phyloP scores from a whole-genome alignment of 306 rosid genomes.

The Lathyrus tuberosus region DNA sequence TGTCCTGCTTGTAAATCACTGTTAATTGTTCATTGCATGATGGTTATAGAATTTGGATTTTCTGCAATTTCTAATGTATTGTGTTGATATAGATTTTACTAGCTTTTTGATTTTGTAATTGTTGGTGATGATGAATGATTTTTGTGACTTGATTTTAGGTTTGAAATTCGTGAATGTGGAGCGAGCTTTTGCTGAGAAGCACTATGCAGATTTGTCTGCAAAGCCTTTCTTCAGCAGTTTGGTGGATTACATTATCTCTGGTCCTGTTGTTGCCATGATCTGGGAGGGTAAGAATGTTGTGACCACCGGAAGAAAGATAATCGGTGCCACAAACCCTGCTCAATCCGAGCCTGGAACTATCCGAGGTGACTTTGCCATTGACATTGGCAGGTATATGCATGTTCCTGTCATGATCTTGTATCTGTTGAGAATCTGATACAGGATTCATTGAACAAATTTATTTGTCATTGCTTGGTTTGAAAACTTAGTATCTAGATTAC shows the following conservation, averaged over 20 bases:
- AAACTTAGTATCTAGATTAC: background rate
- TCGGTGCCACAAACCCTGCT: conserved; percentile 92
- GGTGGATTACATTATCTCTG: conserved; percentile 87
- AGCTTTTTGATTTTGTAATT: background rate
- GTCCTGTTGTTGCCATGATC: conserved; percentile 96
- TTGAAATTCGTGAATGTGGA: conserved; percentile 81
- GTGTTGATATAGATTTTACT: background rate
- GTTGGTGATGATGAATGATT: background rate
- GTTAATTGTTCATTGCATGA: too few relatives aligned
- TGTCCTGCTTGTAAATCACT: too few relatives aligned
- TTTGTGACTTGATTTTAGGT: conserved; percentile 50
- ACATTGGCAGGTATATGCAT: conserved; percentile 74
- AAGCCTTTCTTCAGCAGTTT: conserved; percentile 87
- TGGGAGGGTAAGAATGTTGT: conserved; percentile 97
- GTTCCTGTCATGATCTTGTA: too few relatives aligned
- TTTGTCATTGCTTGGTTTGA: background rate
- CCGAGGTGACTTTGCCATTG: conserved; percentile 90
- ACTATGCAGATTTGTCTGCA: conserved; percentile 84
- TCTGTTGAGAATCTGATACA: too few relatives aligned
- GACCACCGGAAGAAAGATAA: conserved; percentile 76
- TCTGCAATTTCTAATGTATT: background rate
- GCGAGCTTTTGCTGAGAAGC: conserved; percentile 83
- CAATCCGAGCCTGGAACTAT: conserved; percentile 90
- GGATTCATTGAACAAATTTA: background rate
- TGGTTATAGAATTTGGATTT: background rate